Percentiles rank a stretch among this genome's conserved stretches.
These are phyloP conservation scores for Suillus decipiens DNA, from an alignment of 768 basidiomycete species.

Conservation along the genomic window DNA sequence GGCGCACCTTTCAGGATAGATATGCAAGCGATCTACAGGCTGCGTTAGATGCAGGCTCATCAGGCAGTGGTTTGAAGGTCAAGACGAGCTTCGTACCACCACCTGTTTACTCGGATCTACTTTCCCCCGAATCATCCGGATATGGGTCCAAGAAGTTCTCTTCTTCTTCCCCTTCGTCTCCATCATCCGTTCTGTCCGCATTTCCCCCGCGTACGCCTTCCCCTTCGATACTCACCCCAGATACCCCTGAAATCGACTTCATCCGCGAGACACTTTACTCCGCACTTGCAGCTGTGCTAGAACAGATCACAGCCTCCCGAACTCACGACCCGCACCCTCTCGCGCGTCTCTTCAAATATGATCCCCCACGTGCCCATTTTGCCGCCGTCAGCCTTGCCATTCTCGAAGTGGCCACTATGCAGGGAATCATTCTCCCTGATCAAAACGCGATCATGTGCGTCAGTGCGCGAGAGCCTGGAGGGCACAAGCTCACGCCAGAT, in stretches of 20 bases:
- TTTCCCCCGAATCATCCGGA: slow-evolving; percentile 29
- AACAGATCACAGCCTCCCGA: slow-evolving; percentile 33
- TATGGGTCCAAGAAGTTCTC: slow-evolving; percentile 18
- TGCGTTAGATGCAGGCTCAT: slow-evolving; percentile 65
- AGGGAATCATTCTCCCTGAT: slow-evolving; percentile 46
- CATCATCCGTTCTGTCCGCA: slow-evolving; percentile 24
- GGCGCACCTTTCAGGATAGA: slow-evolving; percentile 80
- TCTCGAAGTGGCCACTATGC: slow-evolving; percentile 60
- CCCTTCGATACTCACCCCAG: slow-evolving; percentile 44
- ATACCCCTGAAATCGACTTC: slow-evolving; percentile 61
- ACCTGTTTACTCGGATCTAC: slow-evolving; percentile 49
- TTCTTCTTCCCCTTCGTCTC: slow-evolving; percentile 16
- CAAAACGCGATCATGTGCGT: slow-evolving; percentile 7
- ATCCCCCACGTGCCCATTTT: slow-evolving; percentile 78
- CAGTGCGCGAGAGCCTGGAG: slow-evolving; percentile 48
- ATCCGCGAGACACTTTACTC: slow-evolving; percentile 90
- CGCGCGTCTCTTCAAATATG: slow-evolving; percentile 53
- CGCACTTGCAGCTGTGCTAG: slow-evolving; percentile 69
- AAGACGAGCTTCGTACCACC: slow-evolving; percentile 73
- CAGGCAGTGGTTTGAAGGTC: slow-evolving; percentile 33
- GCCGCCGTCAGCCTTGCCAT: slow-evolving; percentile 74
- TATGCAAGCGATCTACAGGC: slow-evolving; percentile 77
- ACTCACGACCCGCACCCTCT: slow-evolving; percentile 40
- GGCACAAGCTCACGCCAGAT: slow-evolving; percentile 51
- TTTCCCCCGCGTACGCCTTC: slow-evolving; percentile 44